phyloP scores from a whole-genome alignment of 2,329 filamentous ascomycete genomes.

The Hymenoscyphus fraxineus region DNA sequence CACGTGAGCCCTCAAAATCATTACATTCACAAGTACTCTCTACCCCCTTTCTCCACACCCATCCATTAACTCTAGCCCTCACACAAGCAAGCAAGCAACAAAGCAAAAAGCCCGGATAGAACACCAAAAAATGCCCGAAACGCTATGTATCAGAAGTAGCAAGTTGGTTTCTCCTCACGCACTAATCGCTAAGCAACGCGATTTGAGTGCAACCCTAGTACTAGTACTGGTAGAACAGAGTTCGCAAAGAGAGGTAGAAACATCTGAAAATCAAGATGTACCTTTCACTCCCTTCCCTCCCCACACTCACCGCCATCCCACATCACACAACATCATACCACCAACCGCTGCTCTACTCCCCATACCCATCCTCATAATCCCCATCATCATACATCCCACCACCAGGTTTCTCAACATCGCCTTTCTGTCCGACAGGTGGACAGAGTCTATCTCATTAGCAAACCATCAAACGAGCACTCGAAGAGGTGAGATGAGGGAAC shows the following conservation, averaged over 20 bases:
- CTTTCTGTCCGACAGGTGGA: neutral
- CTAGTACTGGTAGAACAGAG: no score
- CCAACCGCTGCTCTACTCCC: neutral
- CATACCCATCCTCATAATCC: neutral
- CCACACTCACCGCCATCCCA: no score
- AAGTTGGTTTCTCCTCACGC: neutral
- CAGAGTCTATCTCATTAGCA: neutral
- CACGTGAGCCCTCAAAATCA: no score
- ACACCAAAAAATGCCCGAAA: neutral
- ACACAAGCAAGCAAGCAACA: neutral
- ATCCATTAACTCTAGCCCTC: no score
- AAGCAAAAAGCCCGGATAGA: neutral
- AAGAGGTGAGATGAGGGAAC: slow-evolving; percentile 29
- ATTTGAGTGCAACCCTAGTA: neutral
- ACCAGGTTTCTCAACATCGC: neutral
- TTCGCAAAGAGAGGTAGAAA: no score
- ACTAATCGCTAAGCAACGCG: neutral
- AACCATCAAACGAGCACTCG: no score
- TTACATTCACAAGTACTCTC: no score
- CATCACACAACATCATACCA: neutral
- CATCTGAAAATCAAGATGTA: neutral
- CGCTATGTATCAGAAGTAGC: neutral
- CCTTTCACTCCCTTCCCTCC: no score
- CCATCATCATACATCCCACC: neutral
- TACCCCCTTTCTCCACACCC: no score